Evolutionary conservation across 164 flowering plant species (phyloP).

Genomic region (Vitis riparia): DNA sequence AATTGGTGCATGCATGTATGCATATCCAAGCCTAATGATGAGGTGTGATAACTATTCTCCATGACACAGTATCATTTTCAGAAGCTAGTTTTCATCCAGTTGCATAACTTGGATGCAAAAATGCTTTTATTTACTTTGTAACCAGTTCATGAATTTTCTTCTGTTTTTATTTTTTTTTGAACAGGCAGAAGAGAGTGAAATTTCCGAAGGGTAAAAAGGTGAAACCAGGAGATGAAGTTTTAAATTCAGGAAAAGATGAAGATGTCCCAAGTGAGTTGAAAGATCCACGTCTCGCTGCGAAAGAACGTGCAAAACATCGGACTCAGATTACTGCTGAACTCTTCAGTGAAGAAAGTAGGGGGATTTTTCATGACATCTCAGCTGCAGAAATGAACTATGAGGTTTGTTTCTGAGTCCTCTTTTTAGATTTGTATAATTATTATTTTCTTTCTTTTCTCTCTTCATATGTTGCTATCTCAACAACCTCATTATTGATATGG

Average conservation of each 20-base stretch:
- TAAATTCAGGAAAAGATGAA: constrained; percentile 13
- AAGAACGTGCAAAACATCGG: constrained; percentile 67
- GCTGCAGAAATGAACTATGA: constrained; percentile 67
- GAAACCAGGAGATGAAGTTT: constrained; percentile 43
- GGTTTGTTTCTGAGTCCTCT: constrained; percentile 33
- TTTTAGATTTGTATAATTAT: background rate
- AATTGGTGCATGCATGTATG: too few species aligned
- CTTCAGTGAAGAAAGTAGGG: constrained; percentile 39
- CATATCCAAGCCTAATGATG: too few species aligned
- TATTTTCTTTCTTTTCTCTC: background rate
- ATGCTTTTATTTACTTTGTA: too few species aligned
- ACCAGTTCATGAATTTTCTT: too few species aligned
- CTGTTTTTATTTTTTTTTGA: background rate
- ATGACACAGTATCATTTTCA: too few species aligned
- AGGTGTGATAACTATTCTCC: too few species aligned
- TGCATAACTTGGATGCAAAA: too few species aligned
- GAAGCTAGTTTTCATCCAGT: too few species aligned
- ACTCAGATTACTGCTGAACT: constrained; percentile 43
- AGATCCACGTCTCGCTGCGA: constrained; percentile 63
- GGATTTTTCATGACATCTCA: constrained; percentile 29
- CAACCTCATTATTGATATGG: constrained; percentile 10
- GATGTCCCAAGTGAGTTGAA: constrained; percentile 11
- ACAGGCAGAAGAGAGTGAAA: constrained; percentile 64
- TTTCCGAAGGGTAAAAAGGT: constrained; percentile 91
- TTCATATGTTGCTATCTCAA: background rate